Evolutionary conservation across 192 early-diverging fungal species (phyloP).

Genomic region (Oehlia diaphana): DNA sequence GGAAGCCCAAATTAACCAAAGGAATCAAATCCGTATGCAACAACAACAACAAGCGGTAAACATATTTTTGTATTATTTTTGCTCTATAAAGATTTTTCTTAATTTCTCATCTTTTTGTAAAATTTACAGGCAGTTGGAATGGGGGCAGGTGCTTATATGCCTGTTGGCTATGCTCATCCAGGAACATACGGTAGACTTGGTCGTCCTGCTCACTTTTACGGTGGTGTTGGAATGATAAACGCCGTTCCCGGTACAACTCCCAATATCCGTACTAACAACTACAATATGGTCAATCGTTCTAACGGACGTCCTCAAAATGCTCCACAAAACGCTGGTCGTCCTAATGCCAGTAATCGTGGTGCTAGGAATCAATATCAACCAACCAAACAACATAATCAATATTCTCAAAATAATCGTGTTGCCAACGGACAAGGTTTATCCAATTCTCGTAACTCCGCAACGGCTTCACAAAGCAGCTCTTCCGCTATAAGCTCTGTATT

Average conservation of each 20-base stretch:
- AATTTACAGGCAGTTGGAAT: constrained; percentile 6
- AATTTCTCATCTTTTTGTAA: background rate
- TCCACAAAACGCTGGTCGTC: constrained; percentile 15
- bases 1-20: constrained; percentile 93
- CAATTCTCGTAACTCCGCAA: constrained; percentile 37
- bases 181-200: constrained; percentile 1
- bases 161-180: constrained; percentile 36
- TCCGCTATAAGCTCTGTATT: constrained; percentile 26
- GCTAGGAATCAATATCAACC: constrained; percentile 44
- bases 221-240: background rate
- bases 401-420: constrained; percentile 49
- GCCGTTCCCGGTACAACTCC: constrained; percentile 6
- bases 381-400: constrained; percentile 39
- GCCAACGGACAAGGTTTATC: constrained; percentile 58
- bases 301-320: constrained; percentile 14
- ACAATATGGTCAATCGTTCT: constrained; percentile 6
- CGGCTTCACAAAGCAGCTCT: constrained; percentile 34
- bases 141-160: constrained; percentile 23
- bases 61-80: background rate
- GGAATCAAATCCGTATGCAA: constrained; percentile 74
- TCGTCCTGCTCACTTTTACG: constrained; percentile 7
- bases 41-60: constrained; percentile 53
- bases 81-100: background rate
- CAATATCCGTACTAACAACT: constrained; percentile 1
- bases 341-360: constrained; percentile 11